Conservation (phyloP, 345 rosid species). For the Aquilaria malaccensis region DNA sequence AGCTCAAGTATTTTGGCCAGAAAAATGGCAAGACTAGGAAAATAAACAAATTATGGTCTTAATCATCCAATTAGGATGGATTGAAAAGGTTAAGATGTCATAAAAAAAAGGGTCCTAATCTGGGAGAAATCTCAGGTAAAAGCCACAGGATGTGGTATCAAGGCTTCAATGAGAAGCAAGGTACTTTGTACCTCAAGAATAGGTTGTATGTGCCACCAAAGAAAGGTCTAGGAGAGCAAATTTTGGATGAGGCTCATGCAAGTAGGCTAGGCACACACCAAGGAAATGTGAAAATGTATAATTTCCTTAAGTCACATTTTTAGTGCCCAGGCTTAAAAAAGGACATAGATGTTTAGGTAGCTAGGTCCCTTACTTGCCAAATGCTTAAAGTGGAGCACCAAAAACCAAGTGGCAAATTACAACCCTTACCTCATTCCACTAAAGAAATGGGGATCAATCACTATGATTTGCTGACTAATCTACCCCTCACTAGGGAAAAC, state of each 20-base stretch:
- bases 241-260: neutral
- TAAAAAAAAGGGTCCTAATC: neutral
- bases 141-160: neutral
- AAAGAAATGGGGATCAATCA: neutral
- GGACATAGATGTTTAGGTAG: neutral
- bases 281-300: neutral
- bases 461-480: neutral
- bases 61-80: neutral
- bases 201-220: no score
- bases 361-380: neutral
- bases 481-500: neutral
- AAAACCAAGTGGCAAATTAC: no score
- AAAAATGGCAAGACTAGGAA: neutral
- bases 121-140: neutral
- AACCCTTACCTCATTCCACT: neutral
- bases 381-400: neutral
- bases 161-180: neutral
- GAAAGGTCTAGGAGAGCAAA: neutral
- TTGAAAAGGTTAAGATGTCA: neutral
- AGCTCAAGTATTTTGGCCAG: neutral
- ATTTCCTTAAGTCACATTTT: neutral
- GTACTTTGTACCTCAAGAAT: neutral
- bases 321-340: neutral
- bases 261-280: neutral
- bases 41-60: neutral